These are phyloP conservation scores for Alnus rubra DNA, from an alignment of 306 rosid species.

Conservation along the genomic window DNA sequence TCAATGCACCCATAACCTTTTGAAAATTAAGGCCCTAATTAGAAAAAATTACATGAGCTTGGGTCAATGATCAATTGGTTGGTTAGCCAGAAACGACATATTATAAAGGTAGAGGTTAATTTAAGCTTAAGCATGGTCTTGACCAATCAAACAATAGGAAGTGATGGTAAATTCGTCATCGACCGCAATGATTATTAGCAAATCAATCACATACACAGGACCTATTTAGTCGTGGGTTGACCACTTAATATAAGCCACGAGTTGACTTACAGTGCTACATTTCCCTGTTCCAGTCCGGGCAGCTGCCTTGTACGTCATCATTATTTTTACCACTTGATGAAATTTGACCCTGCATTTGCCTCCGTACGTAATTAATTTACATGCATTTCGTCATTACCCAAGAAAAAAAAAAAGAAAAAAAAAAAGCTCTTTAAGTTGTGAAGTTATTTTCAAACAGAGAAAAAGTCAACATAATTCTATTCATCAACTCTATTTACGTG, in stretches of 20 bases:
- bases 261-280: slow-evolving; percentile 12
- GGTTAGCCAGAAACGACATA: neutral
- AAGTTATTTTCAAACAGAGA: neutral
- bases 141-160: slow-evolving; percentile 2
- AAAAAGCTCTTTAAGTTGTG: neutral
- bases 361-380: neutral
- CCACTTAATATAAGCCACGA: neutral
- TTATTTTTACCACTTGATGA: neutral
- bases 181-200: neutral
- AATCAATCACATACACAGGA: neutral
- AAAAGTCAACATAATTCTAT: neutral
- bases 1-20: neutral
- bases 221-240: slow-evolving; percentile 6
- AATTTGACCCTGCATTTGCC: neutral
- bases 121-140: neutral
- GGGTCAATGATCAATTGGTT: neutral
- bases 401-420: neutral
- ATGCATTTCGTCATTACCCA: neutral
- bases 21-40: neutral
- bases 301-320: neutral
- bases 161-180: neutral
- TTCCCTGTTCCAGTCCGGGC: neutral
- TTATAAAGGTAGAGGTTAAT: neutral
- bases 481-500: neutral
- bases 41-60: neutral